Base-by-base conservation (phyloP, 805 yeast genomes). In the Yamadazyma phyllophila region DNA sequence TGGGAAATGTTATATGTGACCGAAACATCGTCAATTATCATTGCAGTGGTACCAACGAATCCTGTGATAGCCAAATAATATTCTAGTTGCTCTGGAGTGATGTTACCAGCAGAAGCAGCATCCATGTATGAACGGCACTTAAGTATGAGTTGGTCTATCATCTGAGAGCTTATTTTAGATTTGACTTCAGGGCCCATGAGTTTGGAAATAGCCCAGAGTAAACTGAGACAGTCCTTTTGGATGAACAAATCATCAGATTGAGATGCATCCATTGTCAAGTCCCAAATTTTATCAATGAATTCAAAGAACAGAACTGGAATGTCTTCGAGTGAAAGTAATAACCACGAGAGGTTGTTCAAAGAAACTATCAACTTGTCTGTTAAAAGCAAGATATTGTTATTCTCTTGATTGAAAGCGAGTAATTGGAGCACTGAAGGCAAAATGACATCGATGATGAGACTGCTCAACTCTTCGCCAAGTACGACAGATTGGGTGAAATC, bases 281-380 rank as follows among this genome's bases (percentile, higher is more conserved):
- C 63, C 73, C 74, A 71, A n/a, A 70, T 42, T 11, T 54, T 47
- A 1, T 57, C 44, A 15, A 61, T 53, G 13, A 45, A 46, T 8
- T 53, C 57, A 46, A 44, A 69, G 82, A 83, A 78, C 35, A 53
- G 59, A 4, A 62, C 61, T 1, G 74, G 71, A 40, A 62, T 56
- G 12, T 56, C 43, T 31, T 65, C 62, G 36, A 56, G 44, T 3
- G 73, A 58, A 31, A 66, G 56, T 47, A 76, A 57, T 26, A 83
- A 65, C 90, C 91, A 83, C 34, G 79, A 61, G 43, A 85, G 60
- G 57, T 91, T 91, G 64, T 88, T 89, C 60, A 89, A 72, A 7
- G 87, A 82, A 11, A 80, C 73, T 40, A 88, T 65, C 6, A 81
- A 72, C 52, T 85, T 80, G 24, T 78, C 70, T 24, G 76, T 65